Evolutionary conservation across 768 basidiomycete species (phyloP).

Genomic region (Rhodocollybia butyracea): DNA sequence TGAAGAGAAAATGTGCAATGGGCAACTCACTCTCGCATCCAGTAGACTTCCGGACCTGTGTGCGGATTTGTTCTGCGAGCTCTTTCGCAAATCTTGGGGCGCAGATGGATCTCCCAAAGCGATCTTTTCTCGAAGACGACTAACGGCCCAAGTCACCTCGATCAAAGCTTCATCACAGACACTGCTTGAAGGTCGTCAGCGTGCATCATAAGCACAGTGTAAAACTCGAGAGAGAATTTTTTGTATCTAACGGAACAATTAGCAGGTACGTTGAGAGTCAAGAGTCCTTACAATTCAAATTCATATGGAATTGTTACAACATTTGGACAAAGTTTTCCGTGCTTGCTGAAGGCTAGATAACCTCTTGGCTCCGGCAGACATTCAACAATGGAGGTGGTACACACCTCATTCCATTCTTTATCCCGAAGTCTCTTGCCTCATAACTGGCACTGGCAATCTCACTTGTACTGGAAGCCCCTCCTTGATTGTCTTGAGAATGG

Average conservation of each 20-base stretch:
- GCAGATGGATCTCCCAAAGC: conserved; percentile 22
- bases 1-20: neutral
- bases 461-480: conserved; percentile 80
- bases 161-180: conserved; percentile 96
- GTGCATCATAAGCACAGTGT: conserved; percentile 86
- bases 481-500: conserved; percentile 80
- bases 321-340: conserved; percentile 66
- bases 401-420: conserved; percentile 94
- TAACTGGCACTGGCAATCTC: conserved; percentile 96
- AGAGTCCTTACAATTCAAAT: conserved; percentile 67
- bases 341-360: conserved; percentile 73
- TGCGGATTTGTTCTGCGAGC: conserved; percentile 78
- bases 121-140: conserved; percentile 29
- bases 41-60: conserved; percentile 73
- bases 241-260: conserved; percentile 61
- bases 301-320: conserved; percentile 88
- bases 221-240: conserved; percentile 80
- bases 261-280: neutral
- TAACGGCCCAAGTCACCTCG: conserved; percentile 71
- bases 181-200: conserved; percentile 94
- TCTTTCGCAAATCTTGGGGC: too few species aligned
- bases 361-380: neutral
- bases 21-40: conserved; percentile 70
- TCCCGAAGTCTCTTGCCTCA: conserved; percentile 83
- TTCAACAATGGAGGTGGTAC: conserved; percentile 15